Evolutionary conservation across 148 eudicot genomes (phyloP).

Genomic region (Amaranthus hypochondriacus): DNA sequence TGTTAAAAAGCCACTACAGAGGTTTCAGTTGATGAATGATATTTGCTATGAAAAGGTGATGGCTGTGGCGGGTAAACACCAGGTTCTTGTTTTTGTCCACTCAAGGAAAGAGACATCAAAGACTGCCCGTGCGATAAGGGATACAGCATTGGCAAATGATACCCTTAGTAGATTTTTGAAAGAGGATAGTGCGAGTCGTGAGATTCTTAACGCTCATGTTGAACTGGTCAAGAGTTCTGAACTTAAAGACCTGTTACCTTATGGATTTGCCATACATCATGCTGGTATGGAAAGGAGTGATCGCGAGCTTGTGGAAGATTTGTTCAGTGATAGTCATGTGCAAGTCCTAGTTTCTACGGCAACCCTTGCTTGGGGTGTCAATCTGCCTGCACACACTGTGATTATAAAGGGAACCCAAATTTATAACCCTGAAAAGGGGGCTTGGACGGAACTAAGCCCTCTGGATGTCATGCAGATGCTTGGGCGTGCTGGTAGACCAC

Average conservation of each 20-base stretch:
- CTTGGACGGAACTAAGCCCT: constrained; percentile 81
- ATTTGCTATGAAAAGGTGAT: constrained; percentile 74
- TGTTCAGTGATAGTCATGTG: constrained; percentile 61
- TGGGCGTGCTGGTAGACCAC: constrained; percentile 88
- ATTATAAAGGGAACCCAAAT: constrained; percentile 82
- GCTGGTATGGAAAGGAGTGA: constrained; percentile 82
- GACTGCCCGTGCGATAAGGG: constrained; percentile 77
- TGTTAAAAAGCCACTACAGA: constrained; percentile 72
- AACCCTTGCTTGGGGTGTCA: constrained; percentile 82
- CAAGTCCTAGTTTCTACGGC: constrained; percentile 83
- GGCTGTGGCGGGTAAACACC: constrained; percentile 61
- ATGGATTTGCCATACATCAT: constrained; percentile 75
- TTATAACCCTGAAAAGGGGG: constrained; percentile 75
- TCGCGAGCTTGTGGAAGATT: constrained; percentile 62
- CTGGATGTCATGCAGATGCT: constrained; percentile 86
- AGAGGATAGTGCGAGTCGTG: constrained; percentile 77
- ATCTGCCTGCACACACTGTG: constrained; percentile 69
- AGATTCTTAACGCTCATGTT: constrained; percentile 54
- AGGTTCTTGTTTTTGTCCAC: constrained; percentile 70
- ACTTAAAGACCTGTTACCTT: constrained; percentile 67
- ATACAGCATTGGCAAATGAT: constrained; percentile 68
- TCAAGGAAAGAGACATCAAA: constrained; percentile 79
- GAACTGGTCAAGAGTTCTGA: constrained; percentile 67
- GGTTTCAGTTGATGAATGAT: constrained; percentile 80
- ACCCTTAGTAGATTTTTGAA: constrained; percentile 57